Evolutionary conservation across 352 stramenopile species (phyloP).

Genomic region (Peronospora tabacina): DNA sequence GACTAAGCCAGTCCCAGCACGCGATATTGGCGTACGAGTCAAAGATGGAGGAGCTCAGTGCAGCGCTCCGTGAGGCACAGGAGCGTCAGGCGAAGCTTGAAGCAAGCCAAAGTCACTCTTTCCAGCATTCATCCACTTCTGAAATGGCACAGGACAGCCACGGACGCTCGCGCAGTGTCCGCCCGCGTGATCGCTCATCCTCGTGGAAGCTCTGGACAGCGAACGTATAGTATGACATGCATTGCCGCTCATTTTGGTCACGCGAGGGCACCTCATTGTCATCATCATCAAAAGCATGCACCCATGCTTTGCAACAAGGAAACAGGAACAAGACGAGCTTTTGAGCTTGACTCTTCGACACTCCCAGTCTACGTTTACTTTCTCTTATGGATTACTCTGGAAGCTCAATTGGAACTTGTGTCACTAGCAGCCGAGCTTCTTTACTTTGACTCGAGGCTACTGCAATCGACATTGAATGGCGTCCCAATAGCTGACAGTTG

Average conservation of each 20-base stretch:
- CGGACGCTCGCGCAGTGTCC: slow-evolving; percentile 11
- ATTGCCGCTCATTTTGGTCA: no score
- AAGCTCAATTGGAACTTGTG: not conserved
- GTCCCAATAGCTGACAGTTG: not conserved
- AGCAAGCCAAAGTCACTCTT: slow-evolving; percentile 13
- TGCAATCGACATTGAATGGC: not conserved
- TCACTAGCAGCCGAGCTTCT: not conserved
- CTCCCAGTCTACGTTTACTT: no score
- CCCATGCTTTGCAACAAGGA: not conserved
- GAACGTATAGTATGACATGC: slow-evolving; percentile 16
- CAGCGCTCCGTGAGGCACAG: slow-evolving; percentile 44
- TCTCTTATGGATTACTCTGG: no score
- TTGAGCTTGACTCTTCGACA: no score
- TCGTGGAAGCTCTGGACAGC: slow-evolving; percentile 38
- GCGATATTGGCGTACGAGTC: slow-evolving; percentile 60
- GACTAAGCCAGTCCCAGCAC: slow-evolving; percentile 53
- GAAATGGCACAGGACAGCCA: slow-evolving; percentile 4
- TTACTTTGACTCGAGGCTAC: not conserved
- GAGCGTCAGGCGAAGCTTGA: slow-evolving; percentile 27
- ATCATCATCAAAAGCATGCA: not conserved
- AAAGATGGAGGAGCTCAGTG: slow-evolving; percentile 70
- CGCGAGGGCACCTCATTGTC: slow-evolving; percentile 1
- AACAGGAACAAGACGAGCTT: no score
- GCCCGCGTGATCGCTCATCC: slow-evolving; percentile 21
- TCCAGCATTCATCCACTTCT: slow-evolving; percentile 7